Base-by-base conservation (phyloP, 2,329 filamentous ascomycete genomes). In the Cercospora janseana region DNA sequence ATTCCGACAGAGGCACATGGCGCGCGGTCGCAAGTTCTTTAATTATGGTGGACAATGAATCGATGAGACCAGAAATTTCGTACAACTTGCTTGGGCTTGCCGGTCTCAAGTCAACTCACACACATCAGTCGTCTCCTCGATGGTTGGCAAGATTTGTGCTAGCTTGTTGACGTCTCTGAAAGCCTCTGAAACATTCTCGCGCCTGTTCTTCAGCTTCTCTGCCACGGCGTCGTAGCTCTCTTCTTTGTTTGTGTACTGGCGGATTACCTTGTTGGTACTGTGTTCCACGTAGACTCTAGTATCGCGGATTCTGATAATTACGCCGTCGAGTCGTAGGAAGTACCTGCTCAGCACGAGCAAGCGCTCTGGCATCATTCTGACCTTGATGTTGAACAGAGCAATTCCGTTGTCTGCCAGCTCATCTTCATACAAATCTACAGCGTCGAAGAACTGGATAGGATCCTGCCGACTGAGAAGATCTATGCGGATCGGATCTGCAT, bases 361-460 rank as follows among this genome's bases (percentile, higher is more conserved):
- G 48, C 93, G 79, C 62, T 85, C 82, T 48, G 91, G 88, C 85
- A 97, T 96, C 49, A 97, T 92, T 52, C 93, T 80, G 43, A 97
- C 75, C 75, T 98, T 98, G 71, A 87, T 89, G 55, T 85, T 94
- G 51, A 94, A 77, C 66, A 96, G 79, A 23, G 89, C 88, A 61
- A 97, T 93, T 54, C 93, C 93, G 66, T 98, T 98, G 70, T 98
- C 93, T 54, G 95, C 93, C 38, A 98, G 80, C 75, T 98, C 93
- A 72, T 94, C 94, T 74, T 98, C 93, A 69, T 95, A 98, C 40
- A 98, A 79, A 62, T 96, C 83, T 29, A 98, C 89, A 63, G 97
- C 90, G 72, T 97, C 92, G 67, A 94, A 95, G 77, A 97, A 96
- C 4, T 95, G 74, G 58, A 98, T 98, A 0, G 93, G 93, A 67